Evolutionary conservation across 1,139 yeast species (phyloP).

Genomic region (Suhomyces bribrorum): DNA sequence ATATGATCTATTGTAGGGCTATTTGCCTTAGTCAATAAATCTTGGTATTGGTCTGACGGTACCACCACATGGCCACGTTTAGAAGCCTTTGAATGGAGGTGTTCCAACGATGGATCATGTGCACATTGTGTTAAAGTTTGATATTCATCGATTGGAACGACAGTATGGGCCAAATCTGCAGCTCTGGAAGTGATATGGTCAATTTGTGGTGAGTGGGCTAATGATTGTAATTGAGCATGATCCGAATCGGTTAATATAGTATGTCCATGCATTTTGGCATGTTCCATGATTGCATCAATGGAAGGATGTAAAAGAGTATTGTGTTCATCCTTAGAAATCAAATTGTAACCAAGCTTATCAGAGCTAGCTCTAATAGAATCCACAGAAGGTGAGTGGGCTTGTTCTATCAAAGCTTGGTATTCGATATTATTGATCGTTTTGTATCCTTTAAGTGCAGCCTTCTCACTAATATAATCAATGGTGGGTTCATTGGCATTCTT

Average conservation of each 20-base stretch:
- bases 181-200: slow-evolving; percentile 22
- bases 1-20: slow-evolving; percentile 33
- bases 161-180: slow-evolving; percentile 13
- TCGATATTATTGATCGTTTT: slow-evolving; percentile 19
- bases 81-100: slow-evolving; percentile 27
- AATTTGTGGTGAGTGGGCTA: slow-evolving; percentile 22
- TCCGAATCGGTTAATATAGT: slow-evolving; percentile 17
- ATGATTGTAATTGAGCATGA: slow-evolving; percentile 9
- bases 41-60: slow-evolving; percentile 8
- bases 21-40: slow-evolving; percentile 19
- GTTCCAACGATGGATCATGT: slow-evolving; percentile 17
- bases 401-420: slow-evolving; percentile 15
- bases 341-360: slow-evolving; percentile 23
- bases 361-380: slow-evolving; percentile 39
- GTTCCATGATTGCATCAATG: slow-evolving; percentile 19
- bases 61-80: slow-evolving; percentile 19
- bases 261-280: slow-evolving; percentile 19
- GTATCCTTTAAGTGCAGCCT: slow-evolving; percentile 16
- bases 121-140: slow-evolving; percentile 15
- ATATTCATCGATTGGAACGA: slow-evolving; percentile 21
- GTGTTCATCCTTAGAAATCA: slow-evolving; percentile 12
- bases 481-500: slow-evolving; percentile 35
- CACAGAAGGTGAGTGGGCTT: slow-evolving; percentile 19
- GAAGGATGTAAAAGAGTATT: slow-evolving; percentile 19
- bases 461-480: slow-evolving; percentile 17